phyloP scores from a whole-genome alignment of 371 early-diverging fungal species.

The Capniomyces stellatus region DNA sequence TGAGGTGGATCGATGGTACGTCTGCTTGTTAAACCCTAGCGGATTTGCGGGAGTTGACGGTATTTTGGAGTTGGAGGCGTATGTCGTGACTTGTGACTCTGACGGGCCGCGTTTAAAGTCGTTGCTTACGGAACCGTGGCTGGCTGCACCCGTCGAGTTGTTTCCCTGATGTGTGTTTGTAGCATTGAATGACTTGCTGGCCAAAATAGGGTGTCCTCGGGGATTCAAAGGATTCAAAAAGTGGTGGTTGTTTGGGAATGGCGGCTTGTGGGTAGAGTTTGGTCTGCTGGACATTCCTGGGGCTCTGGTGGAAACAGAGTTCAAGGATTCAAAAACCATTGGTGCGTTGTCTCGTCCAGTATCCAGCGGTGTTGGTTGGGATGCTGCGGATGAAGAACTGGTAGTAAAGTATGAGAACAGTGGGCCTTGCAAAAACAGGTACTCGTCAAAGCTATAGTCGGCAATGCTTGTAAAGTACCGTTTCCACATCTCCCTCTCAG shows the following conservation, averaged over 20 bases:
- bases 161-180: background rate
- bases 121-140: background rate
- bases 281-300: background rate
- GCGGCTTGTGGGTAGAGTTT: background rate
- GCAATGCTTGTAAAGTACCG: constrained; percentile 5
- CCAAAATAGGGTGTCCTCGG: background rate
- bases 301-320: background rate
- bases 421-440: background rate
- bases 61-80: background rate
- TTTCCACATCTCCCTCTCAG: constrained; percentile 42
- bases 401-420: background rate
- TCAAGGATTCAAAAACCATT: background rate
- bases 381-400: too few relatives aligned
- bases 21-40: too few relatives aligned
- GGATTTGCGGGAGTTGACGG: background rate
- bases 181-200: background rate
- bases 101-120: background rate
- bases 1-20: background rate
- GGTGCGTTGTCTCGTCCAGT: background rate
- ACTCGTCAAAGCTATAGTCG: background rate
- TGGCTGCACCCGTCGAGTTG: background rate
- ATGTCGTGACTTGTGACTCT: background rate
- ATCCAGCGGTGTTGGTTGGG: background rate
- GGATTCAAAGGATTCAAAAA: background rate
- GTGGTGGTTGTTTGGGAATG: background rate